Evolutionary conservation across 352 stramenopile species (phyloP), one percentile per base, ranked within the genome.

Genomic region (Pythium rhizo-oryzae): DNA sequence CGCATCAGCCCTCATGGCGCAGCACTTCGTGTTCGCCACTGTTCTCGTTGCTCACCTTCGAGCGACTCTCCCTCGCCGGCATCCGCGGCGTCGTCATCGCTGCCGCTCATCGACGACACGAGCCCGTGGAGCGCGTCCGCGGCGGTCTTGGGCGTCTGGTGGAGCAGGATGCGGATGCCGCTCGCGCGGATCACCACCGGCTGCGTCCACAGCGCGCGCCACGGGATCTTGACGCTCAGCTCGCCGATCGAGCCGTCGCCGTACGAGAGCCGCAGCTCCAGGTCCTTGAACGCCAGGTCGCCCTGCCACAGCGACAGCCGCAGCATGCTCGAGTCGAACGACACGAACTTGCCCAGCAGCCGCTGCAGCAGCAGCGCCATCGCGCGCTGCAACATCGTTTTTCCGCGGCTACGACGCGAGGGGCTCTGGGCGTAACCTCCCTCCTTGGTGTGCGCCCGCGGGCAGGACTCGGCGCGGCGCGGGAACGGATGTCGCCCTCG

Each of bases 341-440:
- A 91, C 76, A 96, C 84, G 70, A 96, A 94, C 79, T 94, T 96
- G 50, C 88, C 88, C 62, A 96, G 83, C 61, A 96, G 67, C 19
- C 88, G 85, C 84, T 96, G 88, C 53, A 96, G 82, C 65, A 96
- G 75, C 75, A 94, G 66, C 69, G 88, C 88, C 56, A 96, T 73
- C 18, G 85, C 88, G 41, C 82, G 87, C 70, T 96, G 85, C 28
- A 96, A 81, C 88, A 96, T 96, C 37, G 19, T 25, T n/a, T n/a
- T n/a, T n/a, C 2, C 7, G 44, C 44, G 43, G 43, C 43, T 19
- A 49, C 43, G 18, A 16, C 11, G 43, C 43, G n/a, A n/a, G n/a
- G n/a, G n/a, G n/a, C n/a, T n/a, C n/a, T n/a, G n/a, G n/a, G n/a
- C n/a, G n/a, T n/a, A n/a, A n/a, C n/a, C n/a, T n/a, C n/a, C n/a